These are phyloP conservation scores for Sugiyamaella floridensis DNA, from an alignment of 805 yeast species.

Conservation along the genomic window DNA sequence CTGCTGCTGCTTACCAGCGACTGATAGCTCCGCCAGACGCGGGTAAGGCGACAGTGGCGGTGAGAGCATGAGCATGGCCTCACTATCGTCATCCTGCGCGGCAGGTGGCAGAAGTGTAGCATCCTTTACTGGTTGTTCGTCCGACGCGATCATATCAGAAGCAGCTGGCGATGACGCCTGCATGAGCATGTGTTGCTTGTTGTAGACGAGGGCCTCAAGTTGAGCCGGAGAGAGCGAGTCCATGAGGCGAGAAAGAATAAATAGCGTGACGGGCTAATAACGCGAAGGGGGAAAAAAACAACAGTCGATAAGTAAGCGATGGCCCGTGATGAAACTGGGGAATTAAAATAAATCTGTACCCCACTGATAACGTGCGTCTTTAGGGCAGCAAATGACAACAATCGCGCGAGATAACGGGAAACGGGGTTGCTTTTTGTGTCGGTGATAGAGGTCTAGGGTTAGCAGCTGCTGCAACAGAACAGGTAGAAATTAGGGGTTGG, in stretches of 20 bases:
- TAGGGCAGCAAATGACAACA: not conserved
- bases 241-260: not conserved
- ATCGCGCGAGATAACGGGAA: not conserved
- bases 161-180: not conserved
- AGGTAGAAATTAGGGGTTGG: not conserved
- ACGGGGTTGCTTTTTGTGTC: not conserved
- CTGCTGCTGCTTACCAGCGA: not conserved
- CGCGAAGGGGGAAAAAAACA: too few species aligned
- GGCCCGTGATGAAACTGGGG: not conserved
- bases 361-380: not conserved
- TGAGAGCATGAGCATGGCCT: slow-evolving; percentile 25
- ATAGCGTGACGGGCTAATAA: not conserved
- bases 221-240: not conserved
- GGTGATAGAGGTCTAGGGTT: not conserved
- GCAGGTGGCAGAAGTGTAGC: not conserved
- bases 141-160: not conserved
- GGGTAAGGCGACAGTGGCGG: slow-evolving; percentile 31
- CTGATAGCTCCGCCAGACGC: slow-evolving; percentile 12
- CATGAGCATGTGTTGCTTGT: not conserved
- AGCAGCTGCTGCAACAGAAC: not conserved
- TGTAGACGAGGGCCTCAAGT: not conserved
- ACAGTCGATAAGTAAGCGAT: not conserved
- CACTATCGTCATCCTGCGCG: not conserved
- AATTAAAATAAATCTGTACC: not conserved
- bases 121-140: not conserved